phyloP scores from a whole-genome alignment of 1,139 yeast species.

The Tardiomyces depauwii region DNA sequence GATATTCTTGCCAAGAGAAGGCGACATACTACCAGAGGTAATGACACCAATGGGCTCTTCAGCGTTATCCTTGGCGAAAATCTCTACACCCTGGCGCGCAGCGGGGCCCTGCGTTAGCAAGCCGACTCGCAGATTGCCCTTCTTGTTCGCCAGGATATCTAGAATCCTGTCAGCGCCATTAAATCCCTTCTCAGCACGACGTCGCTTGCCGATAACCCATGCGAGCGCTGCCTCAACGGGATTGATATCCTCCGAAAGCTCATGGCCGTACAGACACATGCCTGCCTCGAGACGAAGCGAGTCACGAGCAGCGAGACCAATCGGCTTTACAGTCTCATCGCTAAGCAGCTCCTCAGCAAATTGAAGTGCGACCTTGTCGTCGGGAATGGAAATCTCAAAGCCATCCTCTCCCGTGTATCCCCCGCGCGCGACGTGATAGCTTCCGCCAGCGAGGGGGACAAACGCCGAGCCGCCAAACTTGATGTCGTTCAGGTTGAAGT shows the following conservation, averaged over 20 bases:
- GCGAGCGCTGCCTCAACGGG: constrained; percentile 84
- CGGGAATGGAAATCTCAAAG: constrained; percentile 78
- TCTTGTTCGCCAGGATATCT: constrained; percentile 57
- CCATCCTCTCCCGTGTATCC: constrained; percentile 99
- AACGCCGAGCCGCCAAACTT: constrained; percentile 66
- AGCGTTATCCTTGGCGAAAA: constrained; percentile 41
- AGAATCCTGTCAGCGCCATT: constrained; percentile 69
- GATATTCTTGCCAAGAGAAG: constrained; percentile 65
- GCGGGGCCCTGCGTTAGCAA: constrained; percentile 74
- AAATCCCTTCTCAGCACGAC: constrained; percentile 53
- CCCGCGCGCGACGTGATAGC: constrained; percentile 73
- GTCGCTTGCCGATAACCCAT: constrained; percentile 80
- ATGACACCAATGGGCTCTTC: constrained; percentile 56
- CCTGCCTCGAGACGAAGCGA: constrained; percentile 94
- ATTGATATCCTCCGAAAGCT: constrained; percentile 65
- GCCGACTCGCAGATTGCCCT: constrained; percentile 64
- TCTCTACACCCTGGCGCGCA: constrained; percentile 73
- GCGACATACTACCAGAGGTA: constrained; percentile 88
- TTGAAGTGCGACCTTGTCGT: constrained; percentile 41
- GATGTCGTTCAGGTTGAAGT: constrained; percentile 44
- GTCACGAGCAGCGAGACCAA: constrained; percentile 95
- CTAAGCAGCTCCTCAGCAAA: constrained; percentile 54
- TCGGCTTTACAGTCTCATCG: constrained; percentile 56
- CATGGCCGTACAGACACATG: constrained; percentile 95
- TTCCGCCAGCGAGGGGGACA: constrained; percentile 36